phyloP scores from a whole-genome alignment of 2,329 filamentous ascomycete genomes.

The Tolypocladium paradoxum region DNA sequence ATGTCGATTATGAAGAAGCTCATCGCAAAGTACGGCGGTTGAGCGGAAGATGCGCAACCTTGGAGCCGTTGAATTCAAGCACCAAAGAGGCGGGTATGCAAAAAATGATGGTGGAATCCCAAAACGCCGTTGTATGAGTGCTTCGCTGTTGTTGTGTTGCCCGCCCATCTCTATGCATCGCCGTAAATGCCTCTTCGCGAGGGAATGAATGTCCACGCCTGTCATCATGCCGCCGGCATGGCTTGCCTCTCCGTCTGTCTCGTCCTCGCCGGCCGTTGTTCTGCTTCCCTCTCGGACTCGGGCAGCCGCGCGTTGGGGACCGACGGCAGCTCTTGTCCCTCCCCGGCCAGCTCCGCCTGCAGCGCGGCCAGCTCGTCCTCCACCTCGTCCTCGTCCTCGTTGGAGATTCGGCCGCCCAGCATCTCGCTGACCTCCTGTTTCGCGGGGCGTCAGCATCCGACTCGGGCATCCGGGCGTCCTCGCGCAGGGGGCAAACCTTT shows the following conservation, averaged over 20 bases:
- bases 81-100: not conserved
- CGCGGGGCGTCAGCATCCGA: slow-evolving; percentile 3
- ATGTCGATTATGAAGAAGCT: slow-evolving; percentile 70
- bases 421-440: slow-evolving; percentile 81
- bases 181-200: not conserved
- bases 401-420: slow-evolving; percentile 78
- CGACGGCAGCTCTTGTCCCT: slow-evolving; percentile 15
- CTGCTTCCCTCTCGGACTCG: slow-evolving; percentile 8
- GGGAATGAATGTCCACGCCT: not conserved
- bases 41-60: not conserved
- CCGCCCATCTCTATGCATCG: slow-evolving; percentile 2
- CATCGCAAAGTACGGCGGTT: slow-evolving; percentile 56
- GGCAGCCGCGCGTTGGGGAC: slow-evolving; percentile 24
- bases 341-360: slow-evolving; percentile 34
- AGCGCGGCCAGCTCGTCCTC: slow-evolving; percentile 87
- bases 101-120: slow-evolving; percentile 7
- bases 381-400: slow-evolving; percentile 94
- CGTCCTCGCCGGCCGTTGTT: slow-evolving; percentile 8
- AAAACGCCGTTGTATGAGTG: slow-evolving; percentile 12
- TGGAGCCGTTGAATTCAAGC: not conserved
- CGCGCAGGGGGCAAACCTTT: slow-evolving; percentile 41
- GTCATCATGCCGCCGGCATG: slow-evolving; percentile 25
- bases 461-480: not conserved
- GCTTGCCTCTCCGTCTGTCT: slow-evolving; percentile 23
- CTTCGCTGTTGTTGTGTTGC: slow-evolving; percentile 5